Conservation (phyloP, 148 eudicot genomes). For the Pharnaceum exiguum region DNA sequence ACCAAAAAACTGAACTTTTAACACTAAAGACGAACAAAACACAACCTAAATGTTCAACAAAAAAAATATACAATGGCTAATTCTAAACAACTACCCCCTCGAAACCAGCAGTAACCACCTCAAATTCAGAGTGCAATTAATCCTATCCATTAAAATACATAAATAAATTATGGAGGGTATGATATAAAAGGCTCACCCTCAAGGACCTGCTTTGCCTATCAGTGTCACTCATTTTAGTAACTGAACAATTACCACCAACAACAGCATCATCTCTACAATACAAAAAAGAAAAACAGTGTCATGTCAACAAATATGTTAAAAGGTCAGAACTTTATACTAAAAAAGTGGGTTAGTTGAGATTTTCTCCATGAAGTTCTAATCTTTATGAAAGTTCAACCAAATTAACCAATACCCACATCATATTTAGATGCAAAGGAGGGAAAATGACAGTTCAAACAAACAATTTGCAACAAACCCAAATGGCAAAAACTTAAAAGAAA, state of each 20-base stretch:
- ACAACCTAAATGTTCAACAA: too few relatives aligned
- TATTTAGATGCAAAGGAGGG: constrained; percentile 12
- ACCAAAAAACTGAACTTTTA: neutral
- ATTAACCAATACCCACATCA: constrained; percentile 1
- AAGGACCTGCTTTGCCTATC: constrained; percentile 16
- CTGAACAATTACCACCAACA: constrained; percentile 10
- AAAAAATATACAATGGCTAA: neutral
- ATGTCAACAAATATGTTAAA: too few relatives aligned
- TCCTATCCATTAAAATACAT: too few relatives aligned
- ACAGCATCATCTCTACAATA: constrained; percentile 14
- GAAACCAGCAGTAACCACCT: neutral
- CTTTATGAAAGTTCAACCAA: neutral
- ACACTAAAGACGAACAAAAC: neutral
- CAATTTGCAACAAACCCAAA: constrained; percentile 15
- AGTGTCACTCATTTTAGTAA: constrained; percentile 10
- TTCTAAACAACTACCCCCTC: neutral
- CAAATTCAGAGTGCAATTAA: too few relatives aligned
- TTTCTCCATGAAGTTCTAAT: neutral
- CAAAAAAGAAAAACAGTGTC: neutral
- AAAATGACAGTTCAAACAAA: constrained; percentile 15
- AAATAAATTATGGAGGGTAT: neutral
- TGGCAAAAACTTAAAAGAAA: neutral
- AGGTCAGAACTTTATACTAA: constrained; percentile 4
- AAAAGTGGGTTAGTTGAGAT: neutral
- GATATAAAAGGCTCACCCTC: constrained; percentile 15